Conservation (phyloP, 352 stramenopile genomes). For the Pilasporangium apinafurcum region DNA sequence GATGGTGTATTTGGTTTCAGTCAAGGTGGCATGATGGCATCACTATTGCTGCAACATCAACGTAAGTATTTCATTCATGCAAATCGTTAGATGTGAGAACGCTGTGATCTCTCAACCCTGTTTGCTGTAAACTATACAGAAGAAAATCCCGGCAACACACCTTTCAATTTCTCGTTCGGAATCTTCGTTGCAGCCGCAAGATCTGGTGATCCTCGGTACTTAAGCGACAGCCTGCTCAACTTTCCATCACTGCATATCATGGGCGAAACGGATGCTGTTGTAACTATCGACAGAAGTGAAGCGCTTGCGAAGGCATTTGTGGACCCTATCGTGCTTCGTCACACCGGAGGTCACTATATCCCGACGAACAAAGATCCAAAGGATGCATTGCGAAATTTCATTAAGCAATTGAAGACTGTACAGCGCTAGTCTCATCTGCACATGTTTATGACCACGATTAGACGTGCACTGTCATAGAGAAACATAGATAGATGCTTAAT, state of each 20-base stretch:
- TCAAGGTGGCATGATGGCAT: constrained; percentile 69
- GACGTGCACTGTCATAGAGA: no score
- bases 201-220: constrained; percentile 34
- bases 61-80: constrained; percentile 32
- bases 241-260: constrained; percentile 80
- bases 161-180: constrained; percentile 62
- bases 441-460: no score
- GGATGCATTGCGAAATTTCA: constrained; percentile 61
- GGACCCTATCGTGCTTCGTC: constrained; percentile 44
- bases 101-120: no score
- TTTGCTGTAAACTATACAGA: constrained; percentile 9
- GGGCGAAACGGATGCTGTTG: constrained; percentile 68
- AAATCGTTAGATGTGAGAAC: no score
- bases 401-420: constrained; percentile 35
- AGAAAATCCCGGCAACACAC: constrained; percentile 31
- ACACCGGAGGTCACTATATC: constrained; percentile 80
- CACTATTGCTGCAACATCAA: constrained; percentile 62
- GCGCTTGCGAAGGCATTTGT: constrained; percentile 47
- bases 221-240: constrained; percentile 28
- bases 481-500: no score
- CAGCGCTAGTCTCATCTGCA: no score
- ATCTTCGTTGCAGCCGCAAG: constrained; percentile 66
- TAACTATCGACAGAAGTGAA: constrained; percentile 49
- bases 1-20: constrained; percentile 84
- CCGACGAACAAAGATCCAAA: constrained; percentile 82